Percentiles rank a stretch among this genome's conserved stretches.
These are phyloP conservation scores for Pichia sp. DNA, from an alignment of 1,139 yeast genomes.

Conservation along the genomic window DNA sequence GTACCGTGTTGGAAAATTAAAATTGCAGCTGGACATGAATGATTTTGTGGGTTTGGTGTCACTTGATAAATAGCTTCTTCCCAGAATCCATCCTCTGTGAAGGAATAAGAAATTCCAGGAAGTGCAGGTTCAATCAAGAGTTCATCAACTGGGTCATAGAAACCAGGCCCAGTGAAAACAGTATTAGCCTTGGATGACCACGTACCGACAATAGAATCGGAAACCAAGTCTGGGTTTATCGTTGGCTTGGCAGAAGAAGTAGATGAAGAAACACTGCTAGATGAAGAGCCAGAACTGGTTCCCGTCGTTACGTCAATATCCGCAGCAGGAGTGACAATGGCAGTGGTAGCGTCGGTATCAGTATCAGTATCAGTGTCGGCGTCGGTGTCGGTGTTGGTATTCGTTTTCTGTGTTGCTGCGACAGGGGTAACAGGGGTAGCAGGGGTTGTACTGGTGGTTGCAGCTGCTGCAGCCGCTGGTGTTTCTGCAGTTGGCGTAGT, in stretches of 20 bases:
- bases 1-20: constrained; percentile 86
- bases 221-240: constrained; percentile 11
- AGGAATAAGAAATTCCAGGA: constrained; percentile 90
- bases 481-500: constrained; percentile 1
- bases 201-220: constrained; percentile 58
- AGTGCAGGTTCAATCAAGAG: constrained; percentile 88
- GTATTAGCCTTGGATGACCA: constrained; percentile 93
- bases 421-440: constrained; percentile 1
- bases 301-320: background rate
- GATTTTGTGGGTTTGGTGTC: constrained; percentile 62
- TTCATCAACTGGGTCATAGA: constrained; percentile 93
- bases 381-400: background rate
- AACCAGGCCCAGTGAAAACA: constrained; percentile 96
- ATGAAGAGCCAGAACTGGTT: constrained; percentile 1
- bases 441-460: constrained; percentile 6
- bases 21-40: constrained; percentile 77
- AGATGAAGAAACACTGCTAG: constrained; percentile 4
- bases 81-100: constrained; percentile 83
- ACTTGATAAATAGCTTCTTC: constrained; percentile 88
- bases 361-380: background rate
- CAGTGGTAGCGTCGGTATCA: background rate
- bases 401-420: background rate
- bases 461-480: constrained; percentile 1
- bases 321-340: background rate
- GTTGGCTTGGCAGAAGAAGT: background rate